Conservation (phyloP, 192 early-diverging fungal genomes). For the Rhizoclosmatium sp. region DNA sequence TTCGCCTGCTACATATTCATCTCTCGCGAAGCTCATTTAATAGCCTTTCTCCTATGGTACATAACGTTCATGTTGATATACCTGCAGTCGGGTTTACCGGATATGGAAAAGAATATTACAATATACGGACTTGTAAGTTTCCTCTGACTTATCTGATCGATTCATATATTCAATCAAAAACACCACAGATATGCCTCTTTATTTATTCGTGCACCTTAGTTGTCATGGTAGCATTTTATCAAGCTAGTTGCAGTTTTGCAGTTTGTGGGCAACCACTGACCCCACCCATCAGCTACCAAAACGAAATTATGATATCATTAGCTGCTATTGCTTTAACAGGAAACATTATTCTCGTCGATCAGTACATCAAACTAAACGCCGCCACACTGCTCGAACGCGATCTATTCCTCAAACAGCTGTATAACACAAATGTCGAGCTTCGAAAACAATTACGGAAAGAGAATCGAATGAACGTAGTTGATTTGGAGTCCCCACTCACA, state of each 20-base stretch:
- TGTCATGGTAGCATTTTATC: slow-evolving; percentile 46
- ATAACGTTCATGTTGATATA: slow-evolving; percentile 50
- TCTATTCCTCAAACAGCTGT: slow-evolving; percentile 44
- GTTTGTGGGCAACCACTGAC: slow-evolving; percentile 40
- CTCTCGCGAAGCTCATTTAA: slow-evolving; percentile 50
- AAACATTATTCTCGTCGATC: slow-evolving; percentile 45
- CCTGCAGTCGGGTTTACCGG: slow-evolving; percentile 48
- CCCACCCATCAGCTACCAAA: slow-evolving; percentile 20
- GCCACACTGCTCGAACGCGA: slow-evolving; percentile 51
- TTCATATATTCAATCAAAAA: not conserved
- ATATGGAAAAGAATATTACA: slow-evolving; percentile 42
- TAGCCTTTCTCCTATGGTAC: slow-evolving; percentile 54
- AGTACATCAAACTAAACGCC: slow-evolving; percentile 54
- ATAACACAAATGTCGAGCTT: slow-evolving; percentile 47
- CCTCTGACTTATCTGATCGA: not conserved
- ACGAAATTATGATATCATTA: slow-evolving; percentile 39
- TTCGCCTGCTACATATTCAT: slow-evolving; percentile 46
- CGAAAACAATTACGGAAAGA: slow-evolving; percentile 43
- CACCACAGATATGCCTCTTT: not conserved
- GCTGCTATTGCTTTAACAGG: slow-evolving; percentile 32
- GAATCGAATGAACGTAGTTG: slow-evolving; percentile 42
- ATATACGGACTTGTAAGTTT: slow-evolving; percentile 40
- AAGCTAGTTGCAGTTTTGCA: slow-evolving; percentile 9
- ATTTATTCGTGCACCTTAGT: not conserved
- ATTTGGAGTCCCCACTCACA: slow-evolving; percentile 53